Conservation (phyloP, 129 eudicot genomes). For the Flaveria sonorensis region DNA sequence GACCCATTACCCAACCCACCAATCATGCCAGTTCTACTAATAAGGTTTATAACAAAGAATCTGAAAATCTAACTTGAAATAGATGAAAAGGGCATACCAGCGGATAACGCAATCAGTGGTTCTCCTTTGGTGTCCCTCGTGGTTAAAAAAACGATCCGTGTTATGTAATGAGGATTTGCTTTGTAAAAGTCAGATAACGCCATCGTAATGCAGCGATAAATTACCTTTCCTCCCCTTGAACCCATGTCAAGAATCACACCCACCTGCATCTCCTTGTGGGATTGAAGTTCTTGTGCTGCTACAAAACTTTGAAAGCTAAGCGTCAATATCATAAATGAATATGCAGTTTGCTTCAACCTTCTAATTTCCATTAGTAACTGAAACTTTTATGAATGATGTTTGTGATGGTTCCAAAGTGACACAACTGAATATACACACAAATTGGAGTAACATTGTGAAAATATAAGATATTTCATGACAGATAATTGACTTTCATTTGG, state of each 20-base stretch:
- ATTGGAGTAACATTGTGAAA: background rate
- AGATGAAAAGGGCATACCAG: conserved; percentile 1
- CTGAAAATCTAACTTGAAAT: too few relatives aligned
- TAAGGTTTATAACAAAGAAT: too few relatives aligned
- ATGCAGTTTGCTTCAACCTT: conserved; percentile 13
- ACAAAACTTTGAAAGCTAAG: conserved; percentile 14
- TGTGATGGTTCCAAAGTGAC: background rate
- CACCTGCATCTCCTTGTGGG: conserved; percentile 25
- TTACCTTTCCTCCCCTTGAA: conserved; percentile 32
- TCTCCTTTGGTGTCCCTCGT: conserved; percentile 43
- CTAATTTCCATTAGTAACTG: conserved; percentile 6
- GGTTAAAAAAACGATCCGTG: conserved; percentile 25
- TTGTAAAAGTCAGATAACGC: conserved; percentile 40
- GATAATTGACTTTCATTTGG: background rate
- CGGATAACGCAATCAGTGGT: conserved; percentile 22
- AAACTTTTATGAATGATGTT: background rate
- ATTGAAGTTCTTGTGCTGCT: background rate
- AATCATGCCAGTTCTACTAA: too few relatives aligned
- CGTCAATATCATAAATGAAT: conserved; percentile 7
- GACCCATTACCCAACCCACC: too few relatives aligned
- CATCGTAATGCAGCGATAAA: conserved; percentile 33
- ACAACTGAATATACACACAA: background rate
- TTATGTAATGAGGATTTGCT: conserved; percentile 24
- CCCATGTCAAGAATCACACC: conserved; percentile 46
- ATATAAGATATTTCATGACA: background rate